phyloP scores from a whole-genome alignment of 345 rosid species.

The Eucalyptus urophylla region DNA sequence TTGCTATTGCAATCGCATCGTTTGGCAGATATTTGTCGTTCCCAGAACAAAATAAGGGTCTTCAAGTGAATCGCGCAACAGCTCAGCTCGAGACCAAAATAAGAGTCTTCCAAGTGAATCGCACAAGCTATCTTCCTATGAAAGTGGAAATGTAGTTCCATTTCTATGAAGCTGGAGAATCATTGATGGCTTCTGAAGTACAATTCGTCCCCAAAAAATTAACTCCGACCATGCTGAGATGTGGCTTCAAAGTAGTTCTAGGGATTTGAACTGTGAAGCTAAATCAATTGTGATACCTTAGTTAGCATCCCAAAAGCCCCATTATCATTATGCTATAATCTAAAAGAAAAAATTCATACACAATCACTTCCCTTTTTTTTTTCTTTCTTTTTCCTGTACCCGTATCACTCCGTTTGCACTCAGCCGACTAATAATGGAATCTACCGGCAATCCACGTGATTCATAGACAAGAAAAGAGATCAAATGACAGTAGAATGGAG shows the following conservation, averaged over 20 bases:
- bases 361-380: not conserved
- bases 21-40: not conserved
- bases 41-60: not conserved
- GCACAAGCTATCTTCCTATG: not conserved
- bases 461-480: not conserved
- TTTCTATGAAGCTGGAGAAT: not conserved
- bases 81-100: not conserved
- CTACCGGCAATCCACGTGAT: not conserved
- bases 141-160: not conserved
- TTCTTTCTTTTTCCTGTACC: not conserved
- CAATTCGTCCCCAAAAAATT: not conserved
- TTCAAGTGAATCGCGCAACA: not conserved
- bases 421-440: not conserved
- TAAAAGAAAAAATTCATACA: not conserved
- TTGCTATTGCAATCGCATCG: not conserved
- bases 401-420: not conserved
- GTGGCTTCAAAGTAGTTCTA: not conserved
- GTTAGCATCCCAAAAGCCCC: not conserved
- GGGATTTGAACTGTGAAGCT: not conserved
- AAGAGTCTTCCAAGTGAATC: not conserved
- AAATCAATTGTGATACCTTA: not conserved
- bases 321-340: not conserved
- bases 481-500: not conserved
- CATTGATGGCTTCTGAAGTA: not conserved
- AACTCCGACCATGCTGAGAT: not conserved